Conservation (phyloP, 1,139 yeast species). For the Arxiozyma bovina region DNA sequence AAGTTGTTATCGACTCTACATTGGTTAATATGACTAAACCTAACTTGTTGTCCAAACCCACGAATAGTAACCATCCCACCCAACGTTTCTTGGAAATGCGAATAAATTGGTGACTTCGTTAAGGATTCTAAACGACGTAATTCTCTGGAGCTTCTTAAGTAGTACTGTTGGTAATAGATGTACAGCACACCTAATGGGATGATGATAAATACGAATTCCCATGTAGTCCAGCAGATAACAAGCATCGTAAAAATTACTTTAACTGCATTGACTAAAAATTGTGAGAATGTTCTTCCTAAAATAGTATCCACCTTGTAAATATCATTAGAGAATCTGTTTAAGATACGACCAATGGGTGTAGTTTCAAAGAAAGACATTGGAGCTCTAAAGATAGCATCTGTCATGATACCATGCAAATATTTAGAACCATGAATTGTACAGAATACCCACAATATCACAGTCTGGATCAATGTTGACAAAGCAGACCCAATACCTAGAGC, state of each 20-base stretch:
- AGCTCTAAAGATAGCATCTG: slow-evolving; percentile 70
- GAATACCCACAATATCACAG: slow-evolving; percentile 66
- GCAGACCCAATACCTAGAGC: slow-evolving; percentile 63
- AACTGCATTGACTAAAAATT: slow-evolving; percentile 64
- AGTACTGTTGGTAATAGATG: slow-evolving; percentile 79
- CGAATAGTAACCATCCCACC: slow-evolving; percentile 85
- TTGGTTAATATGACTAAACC: slow-evolving; percentile 70
- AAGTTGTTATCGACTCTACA: slow-evolving; percentile 74
- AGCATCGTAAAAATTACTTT: slow-evolving; percentile 72
- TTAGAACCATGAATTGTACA: slow-evolving; percentile 81
- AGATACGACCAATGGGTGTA: slow-evolving; percentile 89
- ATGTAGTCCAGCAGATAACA: slow-evolving; percentile 83
- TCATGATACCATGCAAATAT: slow-evolving; percentile 71
- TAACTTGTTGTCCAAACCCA: slow-evolving; percentile 68
- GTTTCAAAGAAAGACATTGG: slow-evolving; percentile 98
- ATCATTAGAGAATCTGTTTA: slow-evolving; percentile 91
- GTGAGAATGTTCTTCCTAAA: slow-evolving; percentile 72
- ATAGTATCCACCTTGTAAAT: slow-evolving; percentile 86
- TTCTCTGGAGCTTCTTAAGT: slow-evolving; percentile 85
- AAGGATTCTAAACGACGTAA: slow-evolving; percentile 89
- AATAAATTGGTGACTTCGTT: slow-evolving; percentile 87
- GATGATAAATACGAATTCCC: slow-evolving; percentile 70
- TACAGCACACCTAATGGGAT: slow-evolving; percentile 67
- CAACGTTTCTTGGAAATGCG: slow-evolving; percentile 93
- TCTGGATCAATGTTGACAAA: slow-evolving; percentile 54